Conservation (phyloP, 306 rosid genomes). For the Psophocarpus tetragonolobus region DNA sequence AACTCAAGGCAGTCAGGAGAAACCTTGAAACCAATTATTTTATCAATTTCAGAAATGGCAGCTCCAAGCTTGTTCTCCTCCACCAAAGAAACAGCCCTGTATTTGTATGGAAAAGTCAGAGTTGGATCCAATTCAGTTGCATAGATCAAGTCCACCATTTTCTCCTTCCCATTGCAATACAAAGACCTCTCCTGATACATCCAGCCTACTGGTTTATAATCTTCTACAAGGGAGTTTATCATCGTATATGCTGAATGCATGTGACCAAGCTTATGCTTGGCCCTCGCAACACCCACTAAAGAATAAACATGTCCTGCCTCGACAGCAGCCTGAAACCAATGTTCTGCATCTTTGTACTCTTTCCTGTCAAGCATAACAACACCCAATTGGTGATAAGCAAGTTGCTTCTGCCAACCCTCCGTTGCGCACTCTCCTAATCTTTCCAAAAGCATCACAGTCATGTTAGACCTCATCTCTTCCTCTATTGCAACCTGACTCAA, state of each 20-base stretch:
- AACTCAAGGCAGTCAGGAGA: slow-evolving; percentile 6
- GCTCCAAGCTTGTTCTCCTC: not conserved
- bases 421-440: not conserved
- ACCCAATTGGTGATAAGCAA: not conserved
- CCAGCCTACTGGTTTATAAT: not conserved
- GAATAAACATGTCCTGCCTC: not conserved
- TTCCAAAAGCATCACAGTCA: not conserved
- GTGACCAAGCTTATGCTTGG: not conserved
- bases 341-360: not conserved
- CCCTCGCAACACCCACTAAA: not conserved
- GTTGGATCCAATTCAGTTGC: not conserved
- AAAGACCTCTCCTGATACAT: slow-evolving; percentile 9
- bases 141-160: not conserved
- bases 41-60: not conserved
- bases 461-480: not conserved
- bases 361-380: not conserved
- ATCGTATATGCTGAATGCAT: not conserved
- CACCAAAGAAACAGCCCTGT: not conserved
- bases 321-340: not conserved
- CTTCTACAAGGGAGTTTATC: not conserved
- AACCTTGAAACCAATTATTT: slow-evolving; percentile 2
- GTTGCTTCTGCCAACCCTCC: not conserved
- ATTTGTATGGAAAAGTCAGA: not conserved
- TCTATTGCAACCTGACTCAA: not conserved
- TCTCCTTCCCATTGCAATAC: not conserved